These are phyloP conservation scores for Penicillium malachiteum DNA, from an alignment of 495 filamentous ascomycete species.

Conservation along the genomic window DNA sequence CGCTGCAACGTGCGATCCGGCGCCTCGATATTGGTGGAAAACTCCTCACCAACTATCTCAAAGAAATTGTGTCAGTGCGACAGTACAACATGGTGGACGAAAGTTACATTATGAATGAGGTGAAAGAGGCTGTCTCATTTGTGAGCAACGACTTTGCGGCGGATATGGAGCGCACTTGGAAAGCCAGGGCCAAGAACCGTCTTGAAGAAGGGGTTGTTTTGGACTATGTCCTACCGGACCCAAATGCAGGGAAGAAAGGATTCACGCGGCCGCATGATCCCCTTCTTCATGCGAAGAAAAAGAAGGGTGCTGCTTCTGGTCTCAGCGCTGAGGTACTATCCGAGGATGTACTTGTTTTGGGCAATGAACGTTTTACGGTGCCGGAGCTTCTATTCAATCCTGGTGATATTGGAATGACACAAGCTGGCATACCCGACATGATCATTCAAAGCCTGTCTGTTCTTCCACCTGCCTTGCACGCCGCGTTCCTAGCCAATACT, in stretches of 20 bases:
- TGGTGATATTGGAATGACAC: slow-evolving; percentile 79
- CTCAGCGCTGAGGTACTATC: slow-evolving; percentile 53
- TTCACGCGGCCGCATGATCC: slow-evolving; percentile 76
- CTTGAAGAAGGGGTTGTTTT: slow-evolving; percentile 71
- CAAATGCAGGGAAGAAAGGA: slow-evolving; percentile 71
- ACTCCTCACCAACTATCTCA: slow-evolving; percentile 90
- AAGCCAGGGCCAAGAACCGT: slow-evolving; percentile 59
- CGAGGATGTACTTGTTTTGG: slow-evolving; percentile 82
- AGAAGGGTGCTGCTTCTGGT: slow-evolving; percentile 51
- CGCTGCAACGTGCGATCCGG: slow-evolving; percentile 78
- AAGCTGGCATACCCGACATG: slow-evolving; percentile 77
- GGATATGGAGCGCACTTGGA: slow-evolving; percentile 84
- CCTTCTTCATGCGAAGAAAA: slow-evolving; percentile 55
- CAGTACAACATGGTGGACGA: slow-evolving; percentile 96
- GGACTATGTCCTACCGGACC: slow-evolving; percentile 93
- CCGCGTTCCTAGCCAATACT: slow-evolving; percentile 80
- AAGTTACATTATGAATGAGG: slow-evolving; percentile 86
- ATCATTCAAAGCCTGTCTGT: slow-evolving; percentile 78
- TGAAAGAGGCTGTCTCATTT: slow-evolving; percentile 89
- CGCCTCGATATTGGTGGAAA: slow-evolving; percentile 91
- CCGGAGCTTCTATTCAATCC: slow-evolving; percentile 90
- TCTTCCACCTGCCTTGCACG: slow-evolving; percentile 74
- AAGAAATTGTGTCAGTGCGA: slow-evolving; percentile 82
- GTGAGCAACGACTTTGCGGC: slow-evolving; percentile 72
- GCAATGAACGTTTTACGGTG: slow-evolving; percentile 88